Conservation (phyloP, 371 early-diverging fungal species). For the Syncephalastrum racemosum region DNA sequence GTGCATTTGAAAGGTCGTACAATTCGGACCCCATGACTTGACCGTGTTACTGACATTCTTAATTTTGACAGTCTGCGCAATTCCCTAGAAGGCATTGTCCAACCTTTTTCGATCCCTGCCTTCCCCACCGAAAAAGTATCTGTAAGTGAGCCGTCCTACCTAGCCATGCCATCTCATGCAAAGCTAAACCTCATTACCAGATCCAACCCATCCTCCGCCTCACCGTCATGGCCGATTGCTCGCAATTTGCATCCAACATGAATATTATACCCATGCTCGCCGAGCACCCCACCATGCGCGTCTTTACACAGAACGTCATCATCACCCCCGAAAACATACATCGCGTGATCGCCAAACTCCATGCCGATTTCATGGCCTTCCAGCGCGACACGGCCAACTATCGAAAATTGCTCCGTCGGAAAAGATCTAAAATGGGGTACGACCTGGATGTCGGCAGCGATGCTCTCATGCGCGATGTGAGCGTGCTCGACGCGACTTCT, state of each 20-base stretch:
- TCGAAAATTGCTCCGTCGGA: slow-evolving; percentile 44
- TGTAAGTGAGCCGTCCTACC: too few relatives aligned
- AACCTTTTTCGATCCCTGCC: slow-evolving; percentile 47
- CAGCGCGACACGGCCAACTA: slow-evolving; percentile 61
- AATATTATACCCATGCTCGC: slow-evolving; percentile 57
- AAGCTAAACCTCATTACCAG: slow-evolving; percentile 12
- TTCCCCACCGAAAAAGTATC: slow-evolving; percentile 31
- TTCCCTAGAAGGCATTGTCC: slow-evolving; percentile 42
- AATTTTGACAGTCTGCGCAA: slow-evolving; percentile 27
- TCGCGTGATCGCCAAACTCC: slow-evolving; percentile 52
- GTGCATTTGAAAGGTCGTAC: slow-evolving; percentile 56
- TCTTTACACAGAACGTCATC: slow-evolving; percentile 65
- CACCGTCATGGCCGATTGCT: slow-evolving; percentile 77
- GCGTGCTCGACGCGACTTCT: slow-evolving; percentile 30
- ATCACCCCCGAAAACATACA: slow-evolving; percentile 56
- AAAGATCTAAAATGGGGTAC: slow-evolving; percentile 44
- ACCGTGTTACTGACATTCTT: slow-evolving; percentile 4
- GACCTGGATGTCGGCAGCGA: slow-evolving; percentile 54
- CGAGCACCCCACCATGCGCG: slow-evolving; percentile 66
- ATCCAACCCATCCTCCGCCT: slow-evolving; percentile 56
- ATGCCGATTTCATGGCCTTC: slow-evolving; percentile 57
- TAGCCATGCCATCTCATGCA: not conserved
- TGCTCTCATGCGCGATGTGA: slow-evolving; percentile 17
- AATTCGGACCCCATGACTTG: slow-evolving; percentile 11
- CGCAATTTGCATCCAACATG: slow-evolving; percentile 66